Percentiles rank a stretch among this genome's conserved stretches.
Evolutionary conservation across 2,329 filamentous ascomycete genomes (phyloP).

Genomic region (Chrysosphaeria jannelii): DNA sequence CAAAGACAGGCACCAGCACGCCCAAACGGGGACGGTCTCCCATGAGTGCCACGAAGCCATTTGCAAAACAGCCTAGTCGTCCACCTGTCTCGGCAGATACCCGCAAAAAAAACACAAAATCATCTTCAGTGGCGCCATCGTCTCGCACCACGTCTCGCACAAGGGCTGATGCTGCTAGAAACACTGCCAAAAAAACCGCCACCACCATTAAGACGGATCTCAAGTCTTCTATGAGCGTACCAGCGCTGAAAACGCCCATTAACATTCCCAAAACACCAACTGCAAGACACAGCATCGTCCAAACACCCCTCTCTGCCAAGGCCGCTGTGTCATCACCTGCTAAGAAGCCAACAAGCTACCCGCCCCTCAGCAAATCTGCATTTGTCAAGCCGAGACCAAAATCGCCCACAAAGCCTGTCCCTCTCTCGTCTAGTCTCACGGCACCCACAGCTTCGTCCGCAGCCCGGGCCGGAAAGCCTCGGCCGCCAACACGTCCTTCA

Average conservation of each 20-base stretch:
- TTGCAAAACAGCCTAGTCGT: neutral
- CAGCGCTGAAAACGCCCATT: constrained; percentile 10
- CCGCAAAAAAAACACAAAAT: neutral
- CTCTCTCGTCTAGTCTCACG: constrained; percentile 33
- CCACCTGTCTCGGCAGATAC: no score
- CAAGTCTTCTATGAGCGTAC: neutral
- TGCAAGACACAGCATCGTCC: constrained; percentile 6
- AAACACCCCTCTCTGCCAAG: constrained; percentile 5
- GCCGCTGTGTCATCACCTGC: constrained; percentile 6
- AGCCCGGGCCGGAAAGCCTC: no score
- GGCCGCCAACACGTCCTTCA: constrained; percentile 23
- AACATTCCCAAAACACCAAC: constrained; percentile 8
- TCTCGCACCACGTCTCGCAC: neutral
- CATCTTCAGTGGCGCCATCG: constrained; percentile 1
- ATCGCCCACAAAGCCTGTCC: constrained; percentile 38
- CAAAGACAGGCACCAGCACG: constrained; percentile 1
- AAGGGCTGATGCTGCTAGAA: neutral
- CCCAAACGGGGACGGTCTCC: no score
- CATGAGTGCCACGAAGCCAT: constrained; percentile 1
- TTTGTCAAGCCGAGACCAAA: constrained; percentile 29
- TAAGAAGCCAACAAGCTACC: constrained; percentile 15
- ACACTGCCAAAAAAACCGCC: neutral
- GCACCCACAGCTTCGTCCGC: constrained; percentile 41
- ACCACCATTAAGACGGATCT: neutral
- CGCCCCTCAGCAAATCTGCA: constrained; percentile 11